Conservation (phyloP, 78 protist genomes). For the Dictyostelium brefeldianum region DNA sequence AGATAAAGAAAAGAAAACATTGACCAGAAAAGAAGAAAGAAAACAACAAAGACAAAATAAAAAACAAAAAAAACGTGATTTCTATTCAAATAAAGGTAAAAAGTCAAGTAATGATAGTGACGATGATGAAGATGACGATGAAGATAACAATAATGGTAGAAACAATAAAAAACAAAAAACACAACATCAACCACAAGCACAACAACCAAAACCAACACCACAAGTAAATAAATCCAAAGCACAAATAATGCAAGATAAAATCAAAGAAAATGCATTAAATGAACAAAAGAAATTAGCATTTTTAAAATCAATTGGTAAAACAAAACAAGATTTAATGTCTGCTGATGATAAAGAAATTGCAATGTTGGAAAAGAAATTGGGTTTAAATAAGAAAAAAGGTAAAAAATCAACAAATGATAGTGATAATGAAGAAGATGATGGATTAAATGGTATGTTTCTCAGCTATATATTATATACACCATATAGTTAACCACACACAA, state of each 20-base stretch:
- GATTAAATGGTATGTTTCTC: conserved; percentile 41
- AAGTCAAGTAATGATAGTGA: neutral
- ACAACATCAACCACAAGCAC: neutral
- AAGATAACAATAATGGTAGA: neutral
- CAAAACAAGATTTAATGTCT: neutral
- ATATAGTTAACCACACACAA: too few relatives aligned
- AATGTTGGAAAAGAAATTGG: conserved; percentile 12
- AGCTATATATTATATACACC: too few relatives aligned
- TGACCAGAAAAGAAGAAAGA: conserved; percentile 53
- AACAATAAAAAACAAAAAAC: neutral
- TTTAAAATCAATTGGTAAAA: conserved; percentile 56
- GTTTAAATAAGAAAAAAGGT: conserved; percentile 31
- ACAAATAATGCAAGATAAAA: neutral
- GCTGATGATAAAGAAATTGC: conserved; percentile 57
- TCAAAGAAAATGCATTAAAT: neutral
- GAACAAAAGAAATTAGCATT: conserved; percentile 43
- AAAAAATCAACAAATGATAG: neutral
- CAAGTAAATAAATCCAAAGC: neutral
- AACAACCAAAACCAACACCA: neutral
- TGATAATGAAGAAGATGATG: conserved; percentile 22
- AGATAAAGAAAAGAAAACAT: conserved; percentile 5
- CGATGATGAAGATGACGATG: neutral
- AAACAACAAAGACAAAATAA: conserved; percentile 40
- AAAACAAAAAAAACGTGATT: conserved; percentile 51
- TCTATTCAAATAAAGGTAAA: neutral